These are phyloP conservation scores for Brassica incana DNA, from an alignment of 345 rosid species.

Conservation along the genomic window DNA sequence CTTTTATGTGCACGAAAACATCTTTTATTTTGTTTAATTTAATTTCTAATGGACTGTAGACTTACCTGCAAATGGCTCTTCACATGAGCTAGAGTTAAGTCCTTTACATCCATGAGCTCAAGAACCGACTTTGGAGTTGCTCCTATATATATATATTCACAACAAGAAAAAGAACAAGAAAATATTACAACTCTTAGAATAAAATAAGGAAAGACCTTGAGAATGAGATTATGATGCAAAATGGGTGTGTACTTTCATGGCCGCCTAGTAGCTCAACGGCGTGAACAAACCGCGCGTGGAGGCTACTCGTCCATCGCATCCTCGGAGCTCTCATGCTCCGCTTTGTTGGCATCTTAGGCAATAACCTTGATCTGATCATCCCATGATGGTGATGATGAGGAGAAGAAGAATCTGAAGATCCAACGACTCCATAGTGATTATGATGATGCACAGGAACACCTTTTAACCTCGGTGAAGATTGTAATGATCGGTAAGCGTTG, in stretches of 20 bases:
- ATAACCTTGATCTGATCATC: constrained; percentile 67
- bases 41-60: constrained; percentile 1
- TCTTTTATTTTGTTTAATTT: not conserved
- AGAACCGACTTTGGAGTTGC: constrained; percentile 65
- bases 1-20: not conserved
- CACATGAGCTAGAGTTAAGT: not conserved
- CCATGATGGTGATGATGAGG: constrained; percentile 48
- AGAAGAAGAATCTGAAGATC: constrained; percentile 50
- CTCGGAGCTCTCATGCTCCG: constrained; percentile 90
- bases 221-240: constrained; percentile 7
- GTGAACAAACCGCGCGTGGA: constrained; percentile 80
- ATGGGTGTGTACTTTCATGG: constrained; percentile 65
- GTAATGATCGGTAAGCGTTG: constrained; percentile 42
- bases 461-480: constrained; percentile 45
- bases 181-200: not conserved
- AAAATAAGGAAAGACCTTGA: not conserved
- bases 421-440: constrained; percentile 52
- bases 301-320: constrained; percentile 92
- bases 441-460: constrained; percentile 49
- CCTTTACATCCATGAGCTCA: not conserved
- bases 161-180: not conserved
- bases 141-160: constrained; percentile 43
- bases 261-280: constrained; percentile 94
- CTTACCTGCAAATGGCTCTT: not conserved
- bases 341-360: constrained; percentile 64